Percentiles rank a stretch among this genome's conserved stretches.
Evolutionary conservation across 208 protist genomes (phyloP).

Genomic region (Leptomonas seymouri): DNA sequence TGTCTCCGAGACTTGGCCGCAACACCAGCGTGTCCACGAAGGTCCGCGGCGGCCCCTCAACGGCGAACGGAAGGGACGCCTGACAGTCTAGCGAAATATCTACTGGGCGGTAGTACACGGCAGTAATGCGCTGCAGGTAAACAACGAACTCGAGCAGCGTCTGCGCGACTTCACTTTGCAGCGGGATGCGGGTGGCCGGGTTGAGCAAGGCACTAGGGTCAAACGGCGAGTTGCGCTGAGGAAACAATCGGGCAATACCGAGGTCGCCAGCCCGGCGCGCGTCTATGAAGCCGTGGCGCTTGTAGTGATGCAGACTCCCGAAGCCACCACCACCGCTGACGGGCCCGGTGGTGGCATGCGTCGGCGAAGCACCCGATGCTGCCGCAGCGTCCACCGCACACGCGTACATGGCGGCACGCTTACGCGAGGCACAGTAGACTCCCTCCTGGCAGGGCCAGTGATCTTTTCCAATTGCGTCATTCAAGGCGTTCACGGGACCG

Average conservation of each 20-base stretch:
- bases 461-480: slow-evolving; percentile 20
- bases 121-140: slow-evolving; percentile 27
- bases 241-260: slow-evolving; percentile 2
- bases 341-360: not conserved
- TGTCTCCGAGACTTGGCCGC: slow-evolving; percentile 21
- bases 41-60: slow-evolving; percentile 13
- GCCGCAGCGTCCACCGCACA: not conserved
- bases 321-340: not conserved
- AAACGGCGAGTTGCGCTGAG: slow-evolving; percentile 13
- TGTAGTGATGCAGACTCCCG: slow-evolving; percentile 10
- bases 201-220: slow-evolving; percentile 1
- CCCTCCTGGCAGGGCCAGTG: slow-evolving; percentile 31
- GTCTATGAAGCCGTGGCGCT: slow-evolving; percentile 20
- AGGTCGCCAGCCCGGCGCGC: not conserved
- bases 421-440: slow-evolving; percentile 6
- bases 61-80: slow-evolving; percentile 4
- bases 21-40: slow-evolving; percentile 23
- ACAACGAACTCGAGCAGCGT: slow-evolving; percentile 38
- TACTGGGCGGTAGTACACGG: slow-evolving; percentile 20
- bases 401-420: slow-evolving; percentile 6
- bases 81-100: slow-evolving; percentile 2
- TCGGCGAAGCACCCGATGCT: not conserved
- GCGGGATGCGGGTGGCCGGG: slow-evolving; percentile 12
- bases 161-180: slow-evolving; percentile 25
- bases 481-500: slow-evolving; percentile 18